Base-by-base conservation (phyloP, 2,329 filamentous ascomycete species). In the Pyrenochaeta sp. region DNA sequence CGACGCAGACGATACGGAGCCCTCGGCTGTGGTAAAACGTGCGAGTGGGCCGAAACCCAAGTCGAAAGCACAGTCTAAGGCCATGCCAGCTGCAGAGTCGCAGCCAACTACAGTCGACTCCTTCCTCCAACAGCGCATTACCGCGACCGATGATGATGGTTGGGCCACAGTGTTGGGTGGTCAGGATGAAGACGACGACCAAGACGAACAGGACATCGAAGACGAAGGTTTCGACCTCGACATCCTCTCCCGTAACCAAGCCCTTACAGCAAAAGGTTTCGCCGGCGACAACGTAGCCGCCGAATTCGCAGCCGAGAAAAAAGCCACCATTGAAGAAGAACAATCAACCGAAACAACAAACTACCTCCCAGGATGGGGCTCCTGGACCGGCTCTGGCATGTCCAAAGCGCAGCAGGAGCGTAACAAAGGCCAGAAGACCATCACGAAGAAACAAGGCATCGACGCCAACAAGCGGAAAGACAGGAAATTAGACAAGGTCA, bases 301-400 rank as follows among this genome's bases (percentile, higher is more conserved):
- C 45, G 89, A 93, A 39, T 99, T 98, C 73, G 86, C 87, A 56
- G 84, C 84, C 37, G 93, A 98, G 73, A 98, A 98, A 80, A 84
- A 83, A 15, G 86, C 87, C 49, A 82, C 86, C 1, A 86, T 88
- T 19, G 84, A 86, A 30, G 91, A 91, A 19, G 93, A 97, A 76
- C 92, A 91, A 66, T 91, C 96, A 72, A 90, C 95, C 78, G 82
- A 92, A 54, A 80, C 93, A 13, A 92, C 94, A 74, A 90, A 90
- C 65, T 91, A 91, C n/a, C 84, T 99, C 5, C 93, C 93, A 0
- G 95, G 95, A 45, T 99, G 95, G 95, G 95, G 95, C 64, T 89
- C 85, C 71, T 97, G 95, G 95, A 86, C 91, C 5, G 95, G 95
- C 61, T 88, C 91, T 15, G 94, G 93, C 19, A 83, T 97, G 62